phyloP scores from a whole-genome alignment of 2,329 filamentous ascomycete species.

The Ophiostoma pallidulum region DNA sequence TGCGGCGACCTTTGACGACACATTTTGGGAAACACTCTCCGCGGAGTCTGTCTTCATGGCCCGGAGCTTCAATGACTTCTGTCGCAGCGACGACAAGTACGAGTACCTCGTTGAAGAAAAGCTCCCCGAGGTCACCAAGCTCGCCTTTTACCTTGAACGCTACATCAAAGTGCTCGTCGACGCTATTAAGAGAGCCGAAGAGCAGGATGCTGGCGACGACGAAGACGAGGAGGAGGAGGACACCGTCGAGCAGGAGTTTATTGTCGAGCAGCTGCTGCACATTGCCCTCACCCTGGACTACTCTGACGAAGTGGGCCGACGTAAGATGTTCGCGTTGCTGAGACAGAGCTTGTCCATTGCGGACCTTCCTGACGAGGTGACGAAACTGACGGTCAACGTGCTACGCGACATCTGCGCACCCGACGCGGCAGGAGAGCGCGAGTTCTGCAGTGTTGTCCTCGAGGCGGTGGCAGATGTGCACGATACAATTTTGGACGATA shows the following conservation, averaged over 20 bases:
- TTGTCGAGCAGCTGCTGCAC: constrained; percentile 88
- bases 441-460: constrained; percentile 76
- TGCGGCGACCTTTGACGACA: constrained; percentile 59
- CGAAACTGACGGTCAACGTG: constrained; percentile 75
- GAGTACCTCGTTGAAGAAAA: constrained; percentile 79
- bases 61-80: constrained; percentile 91
- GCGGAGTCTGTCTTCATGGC: constrained; percentile 85
- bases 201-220: constrained; percentile 47
- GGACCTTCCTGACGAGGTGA: constrained; percentile 84
- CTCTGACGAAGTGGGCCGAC: constrained; percentile 88
- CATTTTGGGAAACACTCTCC: constrained; percentile 71
- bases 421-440: constrained; percentile 63
- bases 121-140: constrained; percentile 84
- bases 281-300: constrained; percentile 91
- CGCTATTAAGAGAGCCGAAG: constrained; percentile 47
- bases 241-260: constrained; percentile 83
- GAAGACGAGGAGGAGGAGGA: constrained; percentile 69
- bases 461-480: constrained; percentile 96
- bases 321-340: constrained; percentile 91
- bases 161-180: constrained; percentile 64
- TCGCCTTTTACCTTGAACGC: constrained; percentile 77
- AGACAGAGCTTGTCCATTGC: constrained; percentile 77
- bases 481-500: constrained; percentile 74
- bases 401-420: constrained; percentile 74
- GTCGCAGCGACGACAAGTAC: constrained; percentile 63